Percentiles rank a stretch among this genome's conserved stretches.
phyloP scores from a whole-genome alignment of 1,284 basidiomycete genomes.

The Naganishia sp. region DNA sequence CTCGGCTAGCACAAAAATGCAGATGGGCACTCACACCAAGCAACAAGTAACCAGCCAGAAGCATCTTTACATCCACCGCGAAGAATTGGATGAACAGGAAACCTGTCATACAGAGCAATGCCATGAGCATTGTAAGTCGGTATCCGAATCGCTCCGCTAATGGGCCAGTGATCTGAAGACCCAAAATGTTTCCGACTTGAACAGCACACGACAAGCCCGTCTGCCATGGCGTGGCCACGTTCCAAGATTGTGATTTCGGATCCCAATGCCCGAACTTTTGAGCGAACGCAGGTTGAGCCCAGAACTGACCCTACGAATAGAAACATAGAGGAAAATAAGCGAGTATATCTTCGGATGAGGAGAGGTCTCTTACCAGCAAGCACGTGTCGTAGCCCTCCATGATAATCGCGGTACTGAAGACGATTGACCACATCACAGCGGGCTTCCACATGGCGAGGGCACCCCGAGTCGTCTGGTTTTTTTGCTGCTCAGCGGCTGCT shows the following conservation, averaged over 20 bases:
- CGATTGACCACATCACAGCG: conserved; percentile 37
- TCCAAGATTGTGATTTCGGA: conserved; percentile 39
- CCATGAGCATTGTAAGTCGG: conserved; percentile 46
- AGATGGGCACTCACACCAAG: conserved; percentile 38
- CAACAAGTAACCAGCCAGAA: conserved; percentile 52
- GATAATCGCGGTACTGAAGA: conserved; percentile 45
- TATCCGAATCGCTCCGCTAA: conserved; percentile 52
- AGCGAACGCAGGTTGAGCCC: conserved; percentile 48
- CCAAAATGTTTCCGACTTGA: conserved; percentile 44
- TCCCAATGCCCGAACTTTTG: conserved; percentile 43
- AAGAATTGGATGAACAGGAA: conserved; percentile 55
- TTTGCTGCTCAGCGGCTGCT: conserved; percentile 33
- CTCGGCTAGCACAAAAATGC: too few relatives aligned
- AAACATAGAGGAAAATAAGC: background rate
- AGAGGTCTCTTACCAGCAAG: conserved; percentile 46
- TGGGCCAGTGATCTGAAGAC: conserved; percentile 49
- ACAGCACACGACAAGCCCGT: conserved; percentile 44
- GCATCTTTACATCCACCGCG: conserved; percentile 43
- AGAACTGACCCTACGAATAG: conserved; percentile 41
- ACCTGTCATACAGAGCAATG: conserved; percentile 43
- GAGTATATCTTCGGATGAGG: conserved; percentile 36
- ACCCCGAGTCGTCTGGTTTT: conserved; percentile 34
- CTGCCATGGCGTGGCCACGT: conserved; percentile 53
- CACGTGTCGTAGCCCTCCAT: conserved; percentile 55
- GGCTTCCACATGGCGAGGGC: conserved; percentile 36